Base-by-base conservation (phyloP, 83 land plant genomes). In the Isoetes engelmannii region DNA sequence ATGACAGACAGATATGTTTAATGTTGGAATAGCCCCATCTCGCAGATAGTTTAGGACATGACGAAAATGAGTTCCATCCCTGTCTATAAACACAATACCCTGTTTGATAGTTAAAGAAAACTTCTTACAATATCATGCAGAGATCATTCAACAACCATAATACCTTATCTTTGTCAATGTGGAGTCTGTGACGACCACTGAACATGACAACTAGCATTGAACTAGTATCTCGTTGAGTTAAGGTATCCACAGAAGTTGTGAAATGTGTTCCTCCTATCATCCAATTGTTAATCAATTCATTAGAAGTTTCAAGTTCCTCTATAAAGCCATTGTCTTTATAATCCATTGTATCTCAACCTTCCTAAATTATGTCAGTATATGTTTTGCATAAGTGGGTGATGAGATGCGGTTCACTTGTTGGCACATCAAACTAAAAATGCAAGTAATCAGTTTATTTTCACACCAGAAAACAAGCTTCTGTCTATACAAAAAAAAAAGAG, bases 181-280 rank as follows among this genome's bases (percentile, higher is more conserved):
- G 74, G 43, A 80, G 75, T 1, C 75, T 78, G 64, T 92, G 92
- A 48, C 97, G 83, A 10, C 97, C 97, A 70, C 97, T 92, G 67
- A 92, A 92, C 97, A 92, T 92, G 21, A 87, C 93, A 9, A 87
- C 89, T 12, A 92, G 87, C 97, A 92, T 92, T 5, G 97, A 92
- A n/a, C 84, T 84, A 49, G 89, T 83, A 69, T 92, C 97, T 9
- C 95, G 81, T 28, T 77, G 89, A 12, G 91, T 89, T 47, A 92
- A 69, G 8, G 97, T 92, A 61, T 84, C 85, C 60, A 87, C 37
- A 12, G 97, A 89, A 13, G 97, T 92, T 13, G 82, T 73, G 69
- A 84, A 92, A 45, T 79, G 80, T 72, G 79, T 87, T 18, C 97
- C 97, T 1, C 97, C 97, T 81, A 74, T 0, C 12, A 59, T 59